Evolutionary conservation across 78 protist species (phyloP).

Genomic region (Dictyostelium citrinum): DNA sequence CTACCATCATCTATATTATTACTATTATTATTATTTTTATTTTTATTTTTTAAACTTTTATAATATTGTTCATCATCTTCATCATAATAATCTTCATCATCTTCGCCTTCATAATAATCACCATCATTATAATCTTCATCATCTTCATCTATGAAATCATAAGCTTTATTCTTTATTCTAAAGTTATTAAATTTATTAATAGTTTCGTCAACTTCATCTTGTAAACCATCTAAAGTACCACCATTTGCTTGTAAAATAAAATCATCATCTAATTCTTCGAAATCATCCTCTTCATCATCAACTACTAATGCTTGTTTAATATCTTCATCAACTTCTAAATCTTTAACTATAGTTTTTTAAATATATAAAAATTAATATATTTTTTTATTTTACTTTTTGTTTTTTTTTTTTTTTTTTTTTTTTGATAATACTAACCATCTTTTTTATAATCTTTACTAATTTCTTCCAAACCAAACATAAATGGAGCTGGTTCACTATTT

Average conservation of each 20-base stretch:
- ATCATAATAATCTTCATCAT: background rate
- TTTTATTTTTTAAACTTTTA: background rate
- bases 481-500: constrained; percentile 42
- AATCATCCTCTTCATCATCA: constrained; percentile 43
- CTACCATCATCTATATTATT: background rate
- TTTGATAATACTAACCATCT: background rate
- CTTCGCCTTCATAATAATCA: background rate
- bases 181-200: background rate
- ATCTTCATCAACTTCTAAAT: constrained; percentile 44
- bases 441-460: constrained; percentile 53
- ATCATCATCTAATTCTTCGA: constrained; percentile 70
- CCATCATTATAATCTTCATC: background rate
- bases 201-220: constrained; percentile 25
- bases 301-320: constrained; percentile 25
- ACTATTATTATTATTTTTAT: background rate
- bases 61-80: background rate
- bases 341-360: constrained; percentile 8
- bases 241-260: constrained; percentile 75
- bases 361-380: background rate
- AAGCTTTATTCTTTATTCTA: constrained; percentile 14
- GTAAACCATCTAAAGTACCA: constrained; percentile 59
- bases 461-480: constrained; percentile 60
- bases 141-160: background rate
- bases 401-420: background rate
- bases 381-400: background rate